phyloP scores from a whole-genome alignment of 1,139 yeast genomes.

The Lodderomyces parapsilosis region DNA sequence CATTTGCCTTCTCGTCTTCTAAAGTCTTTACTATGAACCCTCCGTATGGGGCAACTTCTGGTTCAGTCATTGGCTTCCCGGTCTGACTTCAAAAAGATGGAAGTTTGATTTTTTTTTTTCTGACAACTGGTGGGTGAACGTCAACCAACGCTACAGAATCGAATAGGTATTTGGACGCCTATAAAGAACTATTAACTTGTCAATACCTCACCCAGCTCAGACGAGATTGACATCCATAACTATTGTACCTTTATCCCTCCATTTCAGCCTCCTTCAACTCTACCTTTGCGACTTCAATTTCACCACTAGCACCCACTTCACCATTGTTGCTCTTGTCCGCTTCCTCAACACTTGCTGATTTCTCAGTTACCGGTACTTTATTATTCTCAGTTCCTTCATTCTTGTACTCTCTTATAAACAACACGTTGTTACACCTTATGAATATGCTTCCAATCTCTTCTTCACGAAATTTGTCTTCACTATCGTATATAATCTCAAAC shows the following conservation, averaged over 20 bases:
- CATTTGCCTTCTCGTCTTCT: slow-evolving; percentile 38
- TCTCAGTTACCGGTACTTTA: slow-evolving; percentile 3
- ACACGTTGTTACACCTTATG: slow-evolving; percentile 79
- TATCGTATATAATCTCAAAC: slow-evolving; percentile 55
- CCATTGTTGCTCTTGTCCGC: neutral
- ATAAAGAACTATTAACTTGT: too few species aligned
- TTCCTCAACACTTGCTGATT: neutral
- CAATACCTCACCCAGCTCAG: too few species aligned
- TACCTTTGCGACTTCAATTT: neutral
- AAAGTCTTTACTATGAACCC: slow-evolving; percentile 42
- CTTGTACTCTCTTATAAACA: slow-evolving; percentile 53
- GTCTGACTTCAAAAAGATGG: neutral
- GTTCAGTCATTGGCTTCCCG: slow-evolving; percentile 31
- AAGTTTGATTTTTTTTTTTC: slow-evolving; percentile 1
- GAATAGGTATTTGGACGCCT: too few species aligned
- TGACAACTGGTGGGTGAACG: too few species aligned
- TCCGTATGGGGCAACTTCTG: slow-evolving; percentile 42
- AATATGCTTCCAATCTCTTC: slow-evolving; percentile 79
- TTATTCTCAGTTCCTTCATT: slow-evolving; percentile 3
- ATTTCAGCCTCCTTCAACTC: slow-evolving; percentile 3
- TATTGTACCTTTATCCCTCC: slow-evolving; percentile 4
- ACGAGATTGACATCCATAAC: too few species aligned
- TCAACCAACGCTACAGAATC: too few species aligned
- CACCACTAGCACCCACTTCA: neutral
- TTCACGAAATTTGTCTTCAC: slow-evolving; percentile 34